A percentile compares a stretch with the other conserved stretches of the same genome.
phyloP scores from a whole-genome alignment of 441 rosid genomes.

The Gossypium laxum region DNA sequence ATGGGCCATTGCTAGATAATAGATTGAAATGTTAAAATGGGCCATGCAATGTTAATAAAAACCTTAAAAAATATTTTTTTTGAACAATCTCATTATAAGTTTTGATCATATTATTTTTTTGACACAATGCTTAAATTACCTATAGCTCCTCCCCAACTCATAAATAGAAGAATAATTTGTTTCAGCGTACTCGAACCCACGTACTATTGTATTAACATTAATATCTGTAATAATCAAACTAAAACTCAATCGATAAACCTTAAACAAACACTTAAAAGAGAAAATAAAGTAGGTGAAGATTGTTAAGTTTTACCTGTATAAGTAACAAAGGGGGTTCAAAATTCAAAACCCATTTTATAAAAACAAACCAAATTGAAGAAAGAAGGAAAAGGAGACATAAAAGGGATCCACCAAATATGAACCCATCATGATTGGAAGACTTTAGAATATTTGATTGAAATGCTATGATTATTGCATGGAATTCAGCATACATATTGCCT shows the following conservation, averaged over 20 bases:
- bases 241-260: too few relatives aligned
- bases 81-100: too few relatives aligned
- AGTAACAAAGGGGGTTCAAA: background rate
- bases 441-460: conserved; percentile 48
- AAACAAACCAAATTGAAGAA: background rate
- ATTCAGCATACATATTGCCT: conserved; percentile 44
- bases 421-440: conserved; percentile 54
- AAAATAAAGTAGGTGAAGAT: background rate
- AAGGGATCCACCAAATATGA: conserved; percentile 40
- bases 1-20: background rate
- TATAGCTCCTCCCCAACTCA: too few relatives aligned
- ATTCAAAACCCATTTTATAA: background rate
- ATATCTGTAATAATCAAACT: too few relatives aligned
- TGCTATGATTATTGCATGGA: conserved; percentile 85
- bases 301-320: background rate
- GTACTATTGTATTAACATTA: too few relatives aligned
- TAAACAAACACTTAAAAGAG: background rate
- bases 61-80: too few relatives aligned
- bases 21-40: background rate
- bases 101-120: too few relatives aligned
- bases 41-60: background rate
- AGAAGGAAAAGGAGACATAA: conserved; percentile 20
- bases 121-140: too few relatives aligned
- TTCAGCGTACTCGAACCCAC: too few relatives aligned
- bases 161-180: too few relatives aligned